These are phyloP conservation scores for Xylaria sp. DNA, from an alignment of 2,329 filamentous ascomycete genomes.

Conservation along the genomic window DNA sequence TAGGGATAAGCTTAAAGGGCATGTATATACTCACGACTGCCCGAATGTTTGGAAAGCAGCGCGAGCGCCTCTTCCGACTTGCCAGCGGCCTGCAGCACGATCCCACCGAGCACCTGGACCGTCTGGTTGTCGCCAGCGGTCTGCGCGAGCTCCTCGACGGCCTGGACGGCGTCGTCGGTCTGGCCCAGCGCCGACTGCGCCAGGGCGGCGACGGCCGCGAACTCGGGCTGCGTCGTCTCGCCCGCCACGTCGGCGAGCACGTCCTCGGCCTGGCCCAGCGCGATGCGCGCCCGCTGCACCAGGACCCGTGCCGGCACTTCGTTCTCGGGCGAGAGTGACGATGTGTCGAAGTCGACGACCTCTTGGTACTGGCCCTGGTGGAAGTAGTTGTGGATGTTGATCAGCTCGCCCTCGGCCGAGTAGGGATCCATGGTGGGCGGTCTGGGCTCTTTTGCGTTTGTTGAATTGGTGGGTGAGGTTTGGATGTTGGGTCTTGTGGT, in stretches of 20 bases:
- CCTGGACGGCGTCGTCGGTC: conserved; percentile 69
- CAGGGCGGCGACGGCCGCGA: conserved; percentile 80
- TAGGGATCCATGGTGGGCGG: conserved; percentile 71
- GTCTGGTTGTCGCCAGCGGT: conserved; percentile 77
- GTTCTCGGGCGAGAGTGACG: conserved; percentile 82
- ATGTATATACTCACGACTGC: conserved; percentile 72
- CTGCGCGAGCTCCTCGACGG: conserved; percentile 74
- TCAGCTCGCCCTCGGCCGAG: conserved; percentile 76
- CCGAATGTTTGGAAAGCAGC: conserved; percentile 84
- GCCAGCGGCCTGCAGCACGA: conserved; percentile 80
- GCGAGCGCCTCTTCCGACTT: conserved; percentile 87
- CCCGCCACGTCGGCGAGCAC: conserved; percentile 76
- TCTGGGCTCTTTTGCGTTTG: conserved; percentile 5
- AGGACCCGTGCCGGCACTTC: conserved; percentile 80
- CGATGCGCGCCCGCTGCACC: conserved; percentile 83
- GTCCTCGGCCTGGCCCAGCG: conserved; percentile 79
- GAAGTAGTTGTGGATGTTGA: conserved; percentile 78
- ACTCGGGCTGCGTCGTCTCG: conserved; percentile 71
- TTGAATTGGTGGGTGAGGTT: background rate
- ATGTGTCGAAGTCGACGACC: conserved; percentile 86
- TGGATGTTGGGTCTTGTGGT: background rate
- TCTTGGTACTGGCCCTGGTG: conserved; percentile 86
- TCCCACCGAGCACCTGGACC: conserved; percentile 86
- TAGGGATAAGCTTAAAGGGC: background rate
- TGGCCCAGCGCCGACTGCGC: conserved; percentile 74